Percentiles rank a stretch among this genome's conserved stretches.
phyloP scores from a whole-genome alignment of 441 rosid genomes.

The Hura crepitans region DNA sequence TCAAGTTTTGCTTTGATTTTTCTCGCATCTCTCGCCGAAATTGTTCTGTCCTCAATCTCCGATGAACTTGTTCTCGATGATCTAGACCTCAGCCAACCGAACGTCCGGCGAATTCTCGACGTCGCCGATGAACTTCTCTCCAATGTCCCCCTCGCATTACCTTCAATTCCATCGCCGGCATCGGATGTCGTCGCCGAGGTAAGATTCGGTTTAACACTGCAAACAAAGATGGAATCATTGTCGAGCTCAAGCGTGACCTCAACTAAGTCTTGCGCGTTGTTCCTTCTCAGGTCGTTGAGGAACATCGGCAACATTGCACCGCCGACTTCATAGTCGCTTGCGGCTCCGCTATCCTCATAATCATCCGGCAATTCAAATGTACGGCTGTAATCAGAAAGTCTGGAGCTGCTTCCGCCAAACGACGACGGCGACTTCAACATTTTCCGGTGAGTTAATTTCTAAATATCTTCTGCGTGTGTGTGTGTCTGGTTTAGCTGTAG shows the following conservation, averaged over 20 bases:
- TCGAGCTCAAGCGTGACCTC: conserved; percentile 79
- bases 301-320: conserved; percentile 88
- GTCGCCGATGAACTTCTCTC: conserved; percentile 56
- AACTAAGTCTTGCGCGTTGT: conserved; percentile 50
- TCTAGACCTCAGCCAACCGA: conserved; percentile 57
- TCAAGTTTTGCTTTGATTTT: conserved; percentile 54
- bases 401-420: conserved; percentile 44
- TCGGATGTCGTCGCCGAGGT: conserved; percentile 6
- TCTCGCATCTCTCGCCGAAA: conserved; percentile 52
- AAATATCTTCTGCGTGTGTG: background rate
- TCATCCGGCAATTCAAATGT: conserved; percentile 49
- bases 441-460: background rate
- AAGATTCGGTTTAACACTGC: conserved; percentile 54
- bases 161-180: conserved; percentile 15
- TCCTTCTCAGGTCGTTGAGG: conserved; percentile 52
- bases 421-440: conserved; percentile 48
- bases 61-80: conserved; percentile 40
- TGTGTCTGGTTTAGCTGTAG: background rate
- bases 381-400: conserved; percentile 47
- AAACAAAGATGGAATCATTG: conserved; percentile 53
- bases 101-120: conserved; percentile 51
- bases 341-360: conserved; percentile 6
- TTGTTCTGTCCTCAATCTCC: conserved; percentile 35
- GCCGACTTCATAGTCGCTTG: conserved; percentile 35
- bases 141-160: conserved; percentile 15